phyloP scores from a whole-genome alignment of 139 green algal species.

The Chlamydomonas schloesseri region DNA sequence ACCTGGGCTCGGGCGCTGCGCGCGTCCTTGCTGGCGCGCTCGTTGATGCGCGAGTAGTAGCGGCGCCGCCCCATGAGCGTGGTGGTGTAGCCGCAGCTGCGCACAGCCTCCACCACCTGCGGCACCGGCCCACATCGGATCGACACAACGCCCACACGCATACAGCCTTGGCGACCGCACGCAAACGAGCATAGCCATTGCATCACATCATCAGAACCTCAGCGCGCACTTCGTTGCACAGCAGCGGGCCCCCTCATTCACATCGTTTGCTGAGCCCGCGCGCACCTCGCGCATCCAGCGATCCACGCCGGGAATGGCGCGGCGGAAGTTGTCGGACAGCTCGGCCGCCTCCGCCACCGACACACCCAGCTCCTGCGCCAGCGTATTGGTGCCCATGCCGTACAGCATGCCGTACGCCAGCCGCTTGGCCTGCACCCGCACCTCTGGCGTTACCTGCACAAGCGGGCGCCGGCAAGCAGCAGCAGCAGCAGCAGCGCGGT shows the following conservation, averaged over 20 bases:
- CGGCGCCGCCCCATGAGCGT: conserved; percentile 71
- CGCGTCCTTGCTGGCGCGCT: conserved; percentile 2
- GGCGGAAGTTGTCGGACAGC: conserved; percentile 61
- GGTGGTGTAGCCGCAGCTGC: conserved; percentile 53
- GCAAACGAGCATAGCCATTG: too few relatives aligned
- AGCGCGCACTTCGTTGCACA: too few relatives aligned
- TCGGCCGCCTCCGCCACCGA: conserved; percentile 45
- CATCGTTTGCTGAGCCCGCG: neutral
- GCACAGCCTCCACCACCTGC: conserved; percentile 59
- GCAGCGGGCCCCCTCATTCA: too few relatives aligned
- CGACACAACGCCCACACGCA: too few relatives aligned
- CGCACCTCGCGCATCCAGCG: conserved; percentile 40
- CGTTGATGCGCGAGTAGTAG: conserved; percentile 73
- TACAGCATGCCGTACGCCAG: conserved; percentile 87
- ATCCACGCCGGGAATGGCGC: conserved; percentile 59
- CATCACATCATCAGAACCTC: too few relatives aligned
- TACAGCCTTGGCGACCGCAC: too few relatives aligned
- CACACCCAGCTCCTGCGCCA: conserved; percentile 66
- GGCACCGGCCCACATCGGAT: neutral
- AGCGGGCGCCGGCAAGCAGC: too few relatives aligned
- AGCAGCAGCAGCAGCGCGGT: too few relatives aligned
- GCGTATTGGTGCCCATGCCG: conserved; percentile 71
- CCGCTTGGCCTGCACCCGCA: conserved; percentile 76
- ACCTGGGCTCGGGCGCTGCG: conserved; percentile 1
- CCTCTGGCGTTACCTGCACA: conserved; percentile 56